Percentiles rank a stretch among this genome's conserved stretches.
phyloP scores from a whole-genome alignment of 129 eudicot species.

The Logfia minima region DNA sequence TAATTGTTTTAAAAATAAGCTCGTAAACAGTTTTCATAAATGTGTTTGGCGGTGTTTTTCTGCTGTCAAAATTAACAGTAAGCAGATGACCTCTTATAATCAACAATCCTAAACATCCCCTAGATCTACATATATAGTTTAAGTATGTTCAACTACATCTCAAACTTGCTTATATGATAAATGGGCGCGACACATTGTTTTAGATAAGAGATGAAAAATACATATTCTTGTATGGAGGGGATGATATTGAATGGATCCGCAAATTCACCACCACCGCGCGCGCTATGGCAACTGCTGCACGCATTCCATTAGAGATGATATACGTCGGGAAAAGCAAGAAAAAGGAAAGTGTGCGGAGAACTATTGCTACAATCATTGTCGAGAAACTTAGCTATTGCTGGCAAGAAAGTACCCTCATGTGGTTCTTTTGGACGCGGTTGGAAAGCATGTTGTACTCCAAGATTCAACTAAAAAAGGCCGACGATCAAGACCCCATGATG shows the following conservation, averaged over 20 bases:
- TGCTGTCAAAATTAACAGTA: too few species aligned
- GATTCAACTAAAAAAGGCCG: constrained; percentile 47
- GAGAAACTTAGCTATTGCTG: constrained; percentile 62
- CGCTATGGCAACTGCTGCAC: constrained; percentile 36
- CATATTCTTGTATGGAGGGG: constrained; percentile 61
- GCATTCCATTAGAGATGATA: constrained; percentile 49
- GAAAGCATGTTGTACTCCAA: constrained; percentile 86
- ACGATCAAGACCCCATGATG: constrained; percentile 56
- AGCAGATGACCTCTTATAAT: too few species aligned
- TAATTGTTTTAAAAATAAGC: not conserved
- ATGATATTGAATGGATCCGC: constrained; percentile 59
- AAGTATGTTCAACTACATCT: too few species aligned
- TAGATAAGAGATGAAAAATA: constrained; percentile 43
- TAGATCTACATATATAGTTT: too few species aligned
- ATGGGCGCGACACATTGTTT: not conserved
- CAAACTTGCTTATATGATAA: not conserved
- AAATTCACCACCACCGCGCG: constrained; percentile 46
- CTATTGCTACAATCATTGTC: constrained; percentile 29
- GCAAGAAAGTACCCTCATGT: constrained; percentile 40
- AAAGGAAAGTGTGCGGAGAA: constrained; percentile 44
- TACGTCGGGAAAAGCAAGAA: constrained; percentile 58
- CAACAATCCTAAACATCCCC: too few species aligned
- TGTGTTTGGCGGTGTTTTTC: not conserved
- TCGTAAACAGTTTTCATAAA: not conserved
- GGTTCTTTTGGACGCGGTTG: constrained; percentile 57